Conservation (phyloP, 75 land plant species). For the Sequoia sempervirens region DNA sequence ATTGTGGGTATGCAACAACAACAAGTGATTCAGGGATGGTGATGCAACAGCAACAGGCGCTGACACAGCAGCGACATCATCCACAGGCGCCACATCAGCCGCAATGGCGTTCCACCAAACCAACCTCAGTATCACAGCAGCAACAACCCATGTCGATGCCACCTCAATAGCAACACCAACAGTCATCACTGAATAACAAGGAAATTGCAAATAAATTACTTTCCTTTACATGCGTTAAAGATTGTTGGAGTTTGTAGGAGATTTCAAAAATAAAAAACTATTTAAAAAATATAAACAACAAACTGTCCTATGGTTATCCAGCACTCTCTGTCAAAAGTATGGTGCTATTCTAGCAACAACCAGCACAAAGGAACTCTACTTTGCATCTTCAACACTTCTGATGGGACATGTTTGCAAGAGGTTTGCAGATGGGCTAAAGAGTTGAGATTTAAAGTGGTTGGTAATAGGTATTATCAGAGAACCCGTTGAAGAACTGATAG, state of each 20-base stretch:
- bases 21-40: not conserved
- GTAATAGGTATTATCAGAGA: too few species aligned
- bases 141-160: not conserved
- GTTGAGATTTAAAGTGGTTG: too few species aligned
- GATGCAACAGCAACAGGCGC: not conserved
- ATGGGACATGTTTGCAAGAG: not conserved
- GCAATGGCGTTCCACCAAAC: not conserved
- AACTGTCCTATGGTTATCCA: too few species aligned
- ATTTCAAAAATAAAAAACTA: too few species aligned
- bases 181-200: not conserved
- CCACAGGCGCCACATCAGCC: not conserved
- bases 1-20: not conserved
- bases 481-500: too few species aligned
- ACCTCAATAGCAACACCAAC: conserved; percentile 15
- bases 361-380: not conserved
- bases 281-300: too few species aligned
- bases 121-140: conserved; percentile 8
- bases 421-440: not conserved
- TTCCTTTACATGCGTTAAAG: too few species aligned
- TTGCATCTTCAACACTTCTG: not conserved
- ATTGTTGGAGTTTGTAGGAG: too few species aligned
- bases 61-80: not conserved
- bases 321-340: not conserved
- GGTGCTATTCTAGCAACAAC: not conserved
- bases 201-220: too few species aligned